Evolutionary conservation across 257 asterid genomes (phyloP).

Genomic region (Linaria vulgaris): DNA sequence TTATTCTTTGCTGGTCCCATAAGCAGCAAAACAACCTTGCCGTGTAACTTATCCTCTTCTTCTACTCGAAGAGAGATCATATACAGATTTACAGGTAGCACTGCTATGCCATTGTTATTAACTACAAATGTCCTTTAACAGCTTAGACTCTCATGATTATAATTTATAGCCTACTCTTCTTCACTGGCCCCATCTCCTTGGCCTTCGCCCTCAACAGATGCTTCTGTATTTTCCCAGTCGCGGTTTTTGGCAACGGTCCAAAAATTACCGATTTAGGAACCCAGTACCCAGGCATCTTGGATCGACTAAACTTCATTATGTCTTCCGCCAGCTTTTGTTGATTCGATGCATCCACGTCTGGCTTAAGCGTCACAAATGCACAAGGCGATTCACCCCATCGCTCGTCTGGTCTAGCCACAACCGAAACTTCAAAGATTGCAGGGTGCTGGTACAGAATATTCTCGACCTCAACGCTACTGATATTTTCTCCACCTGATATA

Average conservation of each 20-base stretch:
- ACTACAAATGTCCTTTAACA: neutral
- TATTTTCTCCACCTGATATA: slow-evolving; percentile 92
- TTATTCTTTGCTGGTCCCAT: too few species aligned
- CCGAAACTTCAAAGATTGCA: slow-evolving; percentile 73
- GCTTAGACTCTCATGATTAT: slow-evolving; percentile 14
- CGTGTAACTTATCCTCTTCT: too few species aligned
- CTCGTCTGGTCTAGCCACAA: slow-evolving; percentile 85
- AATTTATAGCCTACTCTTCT: slow-evolving; percentile 64
- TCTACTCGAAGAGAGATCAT: too few species aligned
- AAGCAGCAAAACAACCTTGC: too few species aligned
- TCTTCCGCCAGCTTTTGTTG: slow-evolving; percentile 52
- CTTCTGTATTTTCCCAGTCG: slow-evolving; percentile 96
- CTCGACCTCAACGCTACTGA: slow-evolving; percentile 93
- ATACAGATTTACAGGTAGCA: too few species aligned
- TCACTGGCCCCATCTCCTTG: slow-evolving; percentile 83
- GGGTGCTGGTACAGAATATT: slow-evolving; percentile 79
- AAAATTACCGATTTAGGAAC: slow-evolving; percentile 79
- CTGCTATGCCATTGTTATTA: too few species aligned
- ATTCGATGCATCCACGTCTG: slow-evolving; percentile 39
- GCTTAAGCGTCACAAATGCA: slow-evolving; percentile 82
- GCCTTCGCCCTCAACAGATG: slow-evolving; percentile 81
- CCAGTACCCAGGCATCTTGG: slow-evolving; percentile 87
- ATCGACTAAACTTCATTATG: slow-evolving; percentile 69
- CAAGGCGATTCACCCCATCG: slow-evolving; percentile 97
- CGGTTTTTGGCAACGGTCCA: slow-evolving; percentile 92